These are phyloP conservation scores for Fusarium subglutinans DNA, from an alignment of 2,329 filamentous ascomycete species.

Conservation along the genomic window DNA sequence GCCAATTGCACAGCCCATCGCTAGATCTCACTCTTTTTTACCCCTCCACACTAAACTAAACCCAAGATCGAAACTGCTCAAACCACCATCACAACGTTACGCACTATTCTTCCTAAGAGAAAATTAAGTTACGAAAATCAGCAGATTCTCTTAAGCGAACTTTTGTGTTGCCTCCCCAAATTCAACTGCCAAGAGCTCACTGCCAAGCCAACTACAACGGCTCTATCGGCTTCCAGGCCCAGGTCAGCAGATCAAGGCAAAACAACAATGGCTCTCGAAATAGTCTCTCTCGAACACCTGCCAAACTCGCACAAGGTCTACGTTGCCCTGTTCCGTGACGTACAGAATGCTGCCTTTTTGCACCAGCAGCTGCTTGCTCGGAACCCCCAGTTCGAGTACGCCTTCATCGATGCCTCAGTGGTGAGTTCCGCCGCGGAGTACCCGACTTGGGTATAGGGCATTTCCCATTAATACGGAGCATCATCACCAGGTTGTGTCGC, in stretches of 20 bases:
- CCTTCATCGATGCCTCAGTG: conserved; percentile 86
- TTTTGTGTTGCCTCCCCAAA: neutral
- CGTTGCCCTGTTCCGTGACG: conserved; percentile 77
- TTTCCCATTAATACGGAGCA: conserved; percentile 5
- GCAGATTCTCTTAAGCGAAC: neutral
- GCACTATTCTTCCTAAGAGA: neutral
- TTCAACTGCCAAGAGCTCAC: neutral
- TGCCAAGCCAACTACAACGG: conserved; percentile 3
- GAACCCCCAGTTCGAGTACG: conserved; percentile 90
- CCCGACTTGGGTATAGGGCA: conserved; percentile 17
- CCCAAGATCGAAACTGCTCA: conserved; percentile 18
- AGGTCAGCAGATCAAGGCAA: neutral
- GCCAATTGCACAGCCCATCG: neutral
- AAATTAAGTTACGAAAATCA: conserved; percentile 8
- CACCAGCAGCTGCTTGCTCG: conserved; percentile 85
- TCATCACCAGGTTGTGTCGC: conserved; percentile 70
- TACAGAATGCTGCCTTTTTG: conserved; percentile 81
- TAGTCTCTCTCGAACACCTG: conserved; percentile 78
- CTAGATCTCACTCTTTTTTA: conserved; percentile 26
- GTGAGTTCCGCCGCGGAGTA: conserved; percentile 56
- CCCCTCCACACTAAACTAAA: conserved; percentile 40
- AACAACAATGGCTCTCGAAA: conserved; percentile 66
- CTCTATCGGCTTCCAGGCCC: conserved; percentile 6
- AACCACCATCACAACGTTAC: conserved; percentile 7
- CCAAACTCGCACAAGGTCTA: conserved; percentile 74